Base-by-base conservation (phyloP, 2,329 filamentous ascomycete species). In the Amphichorda felina region DNA sequence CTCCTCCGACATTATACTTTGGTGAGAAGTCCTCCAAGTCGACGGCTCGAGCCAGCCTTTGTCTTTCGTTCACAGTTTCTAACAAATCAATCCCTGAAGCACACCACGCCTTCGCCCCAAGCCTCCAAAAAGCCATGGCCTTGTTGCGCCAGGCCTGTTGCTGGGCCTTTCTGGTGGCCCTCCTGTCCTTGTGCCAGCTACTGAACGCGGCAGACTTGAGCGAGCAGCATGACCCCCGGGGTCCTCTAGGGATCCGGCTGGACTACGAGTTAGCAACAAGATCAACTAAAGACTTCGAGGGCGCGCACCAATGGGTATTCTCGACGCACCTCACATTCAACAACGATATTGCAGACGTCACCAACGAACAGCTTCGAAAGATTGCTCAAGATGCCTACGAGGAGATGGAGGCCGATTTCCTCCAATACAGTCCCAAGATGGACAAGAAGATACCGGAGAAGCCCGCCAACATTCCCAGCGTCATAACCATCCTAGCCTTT, bases 401-500 rank as follows among this genome's bases (percentile, higher is more conserved):
- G 13, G 38, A 40, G 27, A 34, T 40, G 35, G 14, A 8, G 4
- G 18, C 9, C 14, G 30, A 40, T 18, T n/a, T 29, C 6, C n/a
- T 22, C 19, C 16, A 30, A 21, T 40, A 40, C 19, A 29, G 19
- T 4, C 25, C 26, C 15, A 29, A 30, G 17, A 14, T 15, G 13
- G n/a, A 30, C 30, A 30, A 30, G 14, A 22, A 29, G 24, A 10
- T 8, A 15, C 35, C 34, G 26, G n/a, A 7, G 3, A 5, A n/a
- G n/a, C n/a, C n/a, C n/a, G n/a, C n/a, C n/a, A n/a, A 13, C n/a
- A 6, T 34, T 14, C 28, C 34, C 5, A 8, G 10, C 16, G 35
- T 37, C n/a, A 37, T 40, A 24, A 34, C 38, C 5, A 29, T 32
- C 10, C 31, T 40, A 8, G 38, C 38, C 14, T 37, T 33, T 16